Evolutionary conservation across 116 monocot genomes (phyloP).

Genomic region (Cymodocea nodosa): DNA sequence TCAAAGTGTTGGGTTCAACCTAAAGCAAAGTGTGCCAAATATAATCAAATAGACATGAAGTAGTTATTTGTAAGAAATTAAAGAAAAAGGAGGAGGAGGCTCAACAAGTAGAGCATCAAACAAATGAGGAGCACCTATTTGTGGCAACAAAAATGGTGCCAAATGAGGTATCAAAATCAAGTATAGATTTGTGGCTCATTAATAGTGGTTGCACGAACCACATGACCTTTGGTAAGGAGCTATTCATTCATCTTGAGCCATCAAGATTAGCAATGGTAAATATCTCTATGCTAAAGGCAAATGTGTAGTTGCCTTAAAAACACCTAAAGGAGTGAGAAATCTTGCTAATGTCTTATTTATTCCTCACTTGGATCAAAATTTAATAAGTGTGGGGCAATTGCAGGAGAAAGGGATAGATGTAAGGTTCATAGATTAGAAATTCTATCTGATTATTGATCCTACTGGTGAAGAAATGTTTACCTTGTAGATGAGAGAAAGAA

Average conservation of each 20-base stretch:
- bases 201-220: too few relatives aligned
- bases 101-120: not conserved
- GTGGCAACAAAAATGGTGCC: too few relatives aligned
- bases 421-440: not conserved
- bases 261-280: too few relatives aligned
- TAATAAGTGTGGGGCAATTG: not conserved
- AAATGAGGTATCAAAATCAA: too few relatives aligned
- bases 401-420: not conserved
- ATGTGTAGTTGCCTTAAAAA: not conserved
- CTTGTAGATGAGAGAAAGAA: not conserved
- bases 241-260: too few relatives aligned
- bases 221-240: too few relatives aligned
- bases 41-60: not conserved
- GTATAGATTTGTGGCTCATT: too few relatives aligned
- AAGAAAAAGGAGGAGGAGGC: not conserved
- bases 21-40: not conserved
- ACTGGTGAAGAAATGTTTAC: not conserved
- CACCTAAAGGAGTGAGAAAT: not conserved
- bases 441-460: not conserved
- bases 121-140: too few relatives aligned
- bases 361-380: not conserved
- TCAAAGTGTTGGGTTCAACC: not conserved
- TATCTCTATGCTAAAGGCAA: not conserved
- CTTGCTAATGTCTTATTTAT: not conserved
- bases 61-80: constrained; percentile 2